Conservation (phyloP, 139 green algal species). For the Yamagishiella unicocca region DNA sequence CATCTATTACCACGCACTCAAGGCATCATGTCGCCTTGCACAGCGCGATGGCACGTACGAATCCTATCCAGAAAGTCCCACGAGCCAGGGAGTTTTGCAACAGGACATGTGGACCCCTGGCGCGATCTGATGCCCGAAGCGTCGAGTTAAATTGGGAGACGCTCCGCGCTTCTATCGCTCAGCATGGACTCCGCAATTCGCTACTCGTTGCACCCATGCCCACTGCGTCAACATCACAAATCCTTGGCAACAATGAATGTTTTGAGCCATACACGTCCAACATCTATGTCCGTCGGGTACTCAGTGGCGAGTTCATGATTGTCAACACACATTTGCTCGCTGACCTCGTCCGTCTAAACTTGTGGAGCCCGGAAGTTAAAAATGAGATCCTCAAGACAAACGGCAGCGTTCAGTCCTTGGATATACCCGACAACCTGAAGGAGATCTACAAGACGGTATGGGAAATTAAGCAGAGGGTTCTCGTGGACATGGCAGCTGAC, state of each 20-base stretch:
- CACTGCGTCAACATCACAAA: constrained; percentile 55
- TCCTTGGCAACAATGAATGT: constrained; percentile 58
- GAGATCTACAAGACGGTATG: constrained; percentile 56
- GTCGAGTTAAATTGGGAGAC: constrained; percentile 37
- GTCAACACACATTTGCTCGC: constrained; percentile 54
- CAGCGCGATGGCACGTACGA: constrained; percentile 46
- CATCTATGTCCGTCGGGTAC: constrained; percentile 37
- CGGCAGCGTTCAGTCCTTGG: constrained; percentile 52
- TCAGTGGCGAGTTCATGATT: constrained; percentile 55
- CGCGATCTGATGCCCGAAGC: constrained; percentile 2
- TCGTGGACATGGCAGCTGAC: constrained; percentile 50
- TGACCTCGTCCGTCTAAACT: constrained; percentile 23
- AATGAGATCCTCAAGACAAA: constrained; percentile 41
- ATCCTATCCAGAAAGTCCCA: constrained; percentile 43
- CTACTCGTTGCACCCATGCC: constrained; percentile 58
- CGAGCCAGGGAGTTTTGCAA: constrained; percentile 51
- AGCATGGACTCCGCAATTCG: constrained; percentile 49
- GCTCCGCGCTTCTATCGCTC: neutral
- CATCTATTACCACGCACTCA: constrained; percentile 56
- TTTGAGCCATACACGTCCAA: constrained; percentile 60
- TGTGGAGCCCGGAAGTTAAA: constrained; percentile 39
- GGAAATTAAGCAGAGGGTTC: constrained; percentile 40
- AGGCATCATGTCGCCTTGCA: constrained; percentile 13
- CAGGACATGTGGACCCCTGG: too few species aligned
- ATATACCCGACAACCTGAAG: constrained; percentile 15